Evolutionary conservation across 768 basidiomycete genomes (phyloP).

Genomic region (Phaeotremella fagi): DNA sequence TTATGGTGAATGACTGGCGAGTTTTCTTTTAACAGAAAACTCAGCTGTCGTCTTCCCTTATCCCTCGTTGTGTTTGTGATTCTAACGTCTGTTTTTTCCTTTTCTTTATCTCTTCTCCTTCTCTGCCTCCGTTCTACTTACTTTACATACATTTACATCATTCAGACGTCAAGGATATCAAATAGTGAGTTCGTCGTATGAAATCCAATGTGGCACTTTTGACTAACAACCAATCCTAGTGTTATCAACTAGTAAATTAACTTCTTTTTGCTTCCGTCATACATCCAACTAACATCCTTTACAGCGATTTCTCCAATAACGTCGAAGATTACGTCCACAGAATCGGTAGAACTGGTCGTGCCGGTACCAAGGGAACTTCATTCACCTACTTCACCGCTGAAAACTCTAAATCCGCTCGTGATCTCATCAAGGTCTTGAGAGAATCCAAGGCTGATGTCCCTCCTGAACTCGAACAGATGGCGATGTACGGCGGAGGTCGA

Average conservation of each 20-base stretch:
- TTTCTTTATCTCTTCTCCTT: slow-evolving; percentile 1
- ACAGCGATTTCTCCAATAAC: slow-evolving; percentile 94
- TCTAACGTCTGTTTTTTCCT: slow-evolving; percentile 4
- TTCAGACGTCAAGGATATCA: slow-evolving; percentile 97
- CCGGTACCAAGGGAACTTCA: slow-evolving; percentile 82
- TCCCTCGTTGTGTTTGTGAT: neutral
- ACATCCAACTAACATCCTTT: slow-evolving; percentile 9
- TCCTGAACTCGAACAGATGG: slow-evolving; percentile 89
- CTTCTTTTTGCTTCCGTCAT: neutral
- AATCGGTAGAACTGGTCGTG: slow-evolving; percentile 74
- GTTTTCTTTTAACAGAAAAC: too few relatives aligned
- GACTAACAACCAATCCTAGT: slow-evolving; percentile 14
- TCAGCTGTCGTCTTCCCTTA: neutral
- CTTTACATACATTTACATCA: slow-evolving; percentile 1
- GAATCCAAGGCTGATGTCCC: slow-evolving; percentile 84
- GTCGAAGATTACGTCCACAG: slow-evolving; percentile 98
- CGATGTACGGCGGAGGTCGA: slow-evolving; percentile 75
- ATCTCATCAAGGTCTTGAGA: slow-evolving; percentile 75
- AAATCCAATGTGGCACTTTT: neutral
- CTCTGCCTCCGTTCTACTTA: neutral
- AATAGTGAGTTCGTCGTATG: slow-evolving; percentile 53
- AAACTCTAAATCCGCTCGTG: slow-evolving; percentile 88
- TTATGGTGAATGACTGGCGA: neutral
- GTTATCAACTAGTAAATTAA: slow-evolving; percentile 57
- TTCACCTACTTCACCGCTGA: slow-evolving; percentile 97